phyloP scores from a whole-genome alignment of 2,329 filamentous ascomycete species.

The Penicillium sp. region DNA sequence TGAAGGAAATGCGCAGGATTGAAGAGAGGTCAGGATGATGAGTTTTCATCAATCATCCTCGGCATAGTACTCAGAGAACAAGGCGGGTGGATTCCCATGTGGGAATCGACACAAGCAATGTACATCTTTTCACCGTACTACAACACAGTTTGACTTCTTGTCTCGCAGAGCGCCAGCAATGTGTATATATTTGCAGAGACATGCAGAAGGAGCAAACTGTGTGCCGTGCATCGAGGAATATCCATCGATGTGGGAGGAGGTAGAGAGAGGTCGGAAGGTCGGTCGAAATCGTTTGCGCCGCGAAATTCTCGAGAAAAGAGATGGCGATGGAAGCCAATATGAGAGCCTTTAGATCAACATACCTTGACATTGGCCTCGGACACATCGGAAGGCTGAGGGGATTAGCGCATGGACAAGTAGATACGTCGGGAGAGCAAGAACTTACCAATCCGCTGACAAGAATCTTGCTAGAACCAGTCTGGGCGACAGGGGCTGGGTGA shows the following conservation, averaged over 20 bases:
- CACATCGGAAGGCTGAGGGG: conserved; percentile 81
- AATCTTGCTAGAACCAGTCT: conserved; percentile 83
- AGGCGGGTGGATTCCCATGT: conserved; percentile 49
- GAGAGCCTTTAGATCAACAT: conserved; percentile 87
- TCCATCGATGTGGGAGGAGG: conserved; percentile 25
- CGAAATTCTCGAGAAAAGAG: conserved; percentile 44
- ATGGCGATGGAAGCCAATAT: conserved; percentile 71
- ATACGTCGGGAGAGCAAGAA: conserved; percentile 14
- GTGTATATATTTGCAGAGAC: conserved; percentile 26
- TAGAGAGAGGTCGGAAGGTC: conserved; percentile 29
- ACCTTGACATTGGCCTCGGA: conserved; percentile 98
- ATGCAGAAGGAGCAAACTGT: conserved; percentile 36
- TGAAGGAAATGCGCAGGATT: conserved; percentile 29
- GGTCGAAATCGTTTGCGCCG: conserved; percentile 39
- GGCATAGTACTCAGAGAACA: conserved; percentile 34
- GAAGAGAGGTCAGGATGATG: conserved; percentile 26
- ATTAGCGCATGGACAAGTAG: conserved; percentile 47
- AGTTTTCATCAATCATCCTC: conserved; percentile 27
- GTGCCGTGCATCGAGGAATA: conserved; percentile 29
- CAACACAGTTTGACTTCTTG: conserved; percentile 58
- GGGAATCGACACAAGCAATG: conserved; percentile 43
- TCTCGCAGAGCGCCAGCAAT: conserved; percentile 32
- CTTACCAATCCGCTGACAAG: conserved; percentile 98
- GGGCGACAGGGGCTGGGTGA: conserved; percentile 62
- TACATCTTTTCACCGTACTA: conserved; percentile 48